Percentiles rank a stretch among this genome's conserved stretches.
These are phyloP conservation scores for Saksenaea vasiformis DNA, from an alignment of 371 early-diverging fungal species.

Conservation along the genomic window DNA sequence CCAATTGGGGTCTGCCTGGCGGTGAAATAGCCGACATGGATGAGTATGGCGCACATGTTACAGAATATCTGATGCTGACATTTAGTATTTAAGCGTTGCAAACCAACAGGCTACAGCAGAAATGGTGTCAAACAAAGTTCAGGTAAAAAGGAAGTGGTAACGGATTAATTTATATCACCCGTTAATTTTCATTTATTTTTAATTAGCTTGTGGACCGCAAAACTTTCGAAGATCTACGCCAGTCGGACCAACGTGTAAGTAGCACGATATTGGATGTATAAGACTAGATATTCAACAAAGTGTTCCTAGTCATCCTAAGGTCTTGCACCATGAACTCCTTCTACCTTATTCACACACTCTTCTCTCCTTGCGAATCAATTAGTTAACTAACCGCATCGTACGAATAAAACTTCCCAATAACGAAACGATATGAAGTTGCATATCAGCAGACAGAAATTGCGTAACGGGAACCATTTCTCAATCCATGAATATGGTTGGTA, in stretches of 20 bases:
- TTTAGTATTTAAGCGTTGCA: slow-evolving; percentile 2
- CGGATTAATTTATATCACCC: neutral
- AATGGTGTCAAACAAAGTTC: slow-evolving; percentile 3
- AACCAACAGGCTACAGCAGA: neutral
- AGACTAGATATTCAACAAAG: too few relatives aligned
- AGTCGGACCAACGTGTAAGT: neutral
- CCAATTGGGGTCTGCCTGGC: slow-evolving; percentile 15
- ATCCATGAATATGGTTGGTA: too few relatives aligned
- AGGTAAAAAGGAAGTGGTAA: neutral
- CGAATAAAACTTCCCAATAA: too few relatives aligned
- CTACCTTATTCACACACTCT: too few relatives aligned
- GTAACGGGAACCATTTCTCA: too few relatives aligned
- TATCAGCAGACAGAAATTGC: too few relatives aligned
- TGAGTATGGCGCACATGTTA: slow-evolving; percentile 6
- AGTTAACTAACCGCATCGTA: too few relatives aligned
- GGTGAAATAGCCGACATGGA: slow-evolving; percentile 15
- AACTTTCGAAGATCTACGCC: slow-evolving; percentile 12
- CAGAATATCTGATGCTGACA: neutral
- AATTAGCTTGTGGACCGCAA: slow-evolving; percentile 20
- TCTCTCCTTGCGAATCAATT: too few relatives aligned
- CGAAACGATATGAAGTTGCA: too few relatives aligned
- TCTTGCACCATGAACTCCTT: too few relatives aligned
- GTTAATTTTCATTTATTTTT: neutral
- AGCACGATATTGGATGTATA: neutral
- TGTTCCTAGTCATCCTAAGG: too few relatives aligned